Evolutionary conservation across 1,284 basidiomycete species (phyloP), one percentile per base, ranked within the genome.

Genomic region (Naganishia albida): DNA sequence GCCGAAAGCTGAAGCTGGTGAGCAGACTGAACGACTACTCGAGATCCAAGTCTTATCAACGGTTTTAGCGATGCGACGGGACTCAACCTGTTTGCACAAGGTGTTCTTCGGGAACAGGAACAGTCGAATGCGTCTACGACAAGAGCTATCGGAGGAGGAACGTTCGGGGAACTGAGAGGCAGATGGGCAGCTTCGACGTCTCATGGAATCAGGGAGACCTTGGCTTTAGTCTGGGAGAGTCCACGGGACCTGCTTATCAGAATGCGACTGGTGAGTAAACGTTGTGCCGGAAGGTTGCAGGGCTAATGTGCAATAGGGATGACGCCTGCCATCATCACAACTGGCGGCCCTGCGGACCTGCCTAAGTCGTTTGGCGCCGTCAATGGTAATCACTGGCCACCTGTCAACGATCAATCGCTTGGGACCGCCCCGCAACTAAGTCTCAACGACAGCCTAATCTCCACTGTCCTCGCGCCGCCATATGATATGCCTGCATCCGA

Each of bases 1-100:
- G 57, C 15, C 44, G 57, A 39, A 60, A 60, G 18, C 46, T 50
- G 34, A 60, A 60, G 38, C 30, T 60, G 46, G 57, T 60, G 38
- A 49, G 57, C 34, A 7, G 7, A 8, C 7, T 16, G 1, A 4
- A 16, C 46, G 16, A 2, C 15, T 15, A 13, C 4, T 13, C 7
- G 28, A 7, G 18, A 8, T 12, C 20, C 28, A 15, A 15, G 38
- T 44, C 48, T 60, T 15, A 40, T 18, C 34, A 38, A 30, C n/a
- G 16, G 7, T 25, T 23, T 39, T n/a, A 60, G 57, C 57, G 57
- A 40, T 60, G 57, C 39, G 57, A 60, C 38, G 57, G 30, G 3
- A 49, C 20, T 48, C 46, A 49, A 40, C 57, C 57, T 8, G 20
- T 34, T 23, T 60, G 57, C 42, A 49, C 46, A 6, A 49, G 57